Evolutionary conservation across 768 basidiomycete species (phyloP), one percentile per base, ranked within the genome.

Genomic region (Hericium alpestre): DNA sequence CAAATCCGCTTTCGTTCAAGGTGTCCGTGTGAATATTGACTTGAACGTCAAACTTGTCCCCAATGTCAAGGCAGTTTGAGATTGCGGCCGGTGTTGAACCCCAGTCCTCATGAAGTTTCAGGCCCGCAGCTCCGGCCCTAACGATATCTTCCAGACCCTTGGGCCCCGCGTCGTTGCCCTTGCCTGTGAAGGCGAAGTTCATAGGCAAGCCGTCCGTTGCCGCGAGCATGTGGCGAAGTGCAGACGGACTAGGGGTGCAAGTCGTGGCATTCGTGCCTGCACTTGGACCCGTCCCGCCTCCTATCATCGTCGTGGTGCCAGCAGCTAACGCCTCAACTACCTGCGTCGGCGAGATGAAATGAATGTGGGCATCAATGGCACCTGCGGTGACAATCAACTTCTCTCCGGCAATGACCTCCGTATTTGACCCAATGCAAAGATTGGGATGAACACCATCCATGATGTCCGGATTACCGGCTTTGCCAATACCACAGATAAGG

Each of bases 91-190:
- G 96, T 1, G 93, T 94, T 18, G 82, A 78, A 2, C 95, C 95
- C 95, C 95, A 97, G 69, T 98, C 95, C 70, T 98, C 96, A 65
- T 99, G 96, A 58, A 99, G 72, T 73, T 99, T 99, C 63, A 98
- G 69, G 1, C 96, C 96, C 13, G 78, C 81, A 1, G 90, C 92
- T 10, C 94, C 94, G 12, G 91, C 90, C 58, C 76, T 74, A 23
- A 95, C 76, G 55, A 93, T 76, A 58, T 96, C 94, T 67, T 84
- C 85, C 54, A 97, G 67, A 3, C 88, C 86, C 2, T 63, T 74
- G 10, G 77, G 73, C 0, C 86, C 92, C 0, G 88, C 79, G 66
- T 99, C 96, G 62, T 97, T 98, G 0, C 94, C 96, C 71, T 96
- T 98, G 13, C 94, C 95, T 1, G 96, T 99, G 66, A 98, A 90